Conservation (phyloP, 768 basidiomycete genomes). For the Collybia nuda region DNA sequence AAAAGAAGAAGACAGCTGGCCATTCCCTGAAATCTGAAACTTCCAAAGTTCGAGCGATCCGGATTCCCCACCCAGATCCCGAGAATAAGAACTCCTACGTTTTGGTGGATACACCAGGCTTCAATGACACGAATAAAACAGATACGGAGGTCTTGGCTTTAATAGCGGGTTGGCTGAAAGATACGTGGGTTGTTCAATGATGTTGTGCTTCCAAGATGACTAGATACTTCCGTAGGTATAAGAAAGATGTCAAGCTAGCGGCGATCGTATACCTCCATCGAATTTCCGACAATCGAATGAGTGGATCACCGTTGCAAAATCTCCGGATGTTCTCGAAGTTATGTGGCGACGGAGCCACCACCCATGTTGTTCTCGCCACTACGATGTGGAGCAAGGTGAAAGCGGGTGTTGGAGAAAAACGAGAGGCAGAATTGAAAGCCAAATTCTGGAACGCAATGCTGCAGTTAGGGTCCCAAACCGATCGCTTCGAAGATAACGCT, state of each 20-base stretch:
- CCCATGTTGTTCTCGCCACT: conserved; percentile 14
- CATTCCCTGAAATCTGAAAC: conserved; percentile 35
- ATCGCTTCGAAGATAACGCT: conserved; percentile 18
- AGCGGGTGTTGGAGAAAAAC: conserved; percentile 13
- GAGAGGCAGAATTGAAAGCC: conserved; percentile 25
- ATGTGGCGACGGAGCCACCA: conserved; percentile 11
- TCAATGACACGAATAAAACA: conserved; percentile 14
- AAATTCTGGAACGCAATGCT: conserved; percentile 30
- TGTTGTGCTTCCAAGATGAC: conserved; percentile 20
- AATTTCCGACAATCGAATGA: conserved; percentile 18
- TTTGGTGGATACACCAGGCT: conserved; percentile 21
- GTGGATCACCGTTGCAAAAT: conserved; percentile 18
- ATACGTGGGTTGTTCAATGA: conserved; percentile 10
- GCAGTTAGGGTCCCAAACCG: conserved; percentile 22
- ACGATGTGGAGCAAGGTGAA: conserved; percentile 38
- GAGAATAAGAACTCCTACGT: conserved; percentile 3
- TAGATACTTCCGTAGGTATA: conserved; percentile 15
- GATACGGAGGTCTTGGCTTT: conserved; percentile 18
- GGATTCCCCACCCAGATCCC: conserved; percentile 10
- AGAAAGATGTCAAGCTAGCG: conserved; percentile 12
- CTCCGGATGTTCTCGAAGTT: conserved; percentile 17
- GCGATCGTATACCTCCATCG: conserved; percentile 17
- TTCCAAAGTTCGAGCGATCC: conserved; percentile 21
- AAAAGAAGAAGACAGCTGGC: conserved; percentile 26
- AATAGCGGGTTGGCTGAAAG: conserved; percentile 13